Evolutionary conservation across 768 basidiomycete species (phyloP).

Genomic region (Tricholoma sp.): DNA sequence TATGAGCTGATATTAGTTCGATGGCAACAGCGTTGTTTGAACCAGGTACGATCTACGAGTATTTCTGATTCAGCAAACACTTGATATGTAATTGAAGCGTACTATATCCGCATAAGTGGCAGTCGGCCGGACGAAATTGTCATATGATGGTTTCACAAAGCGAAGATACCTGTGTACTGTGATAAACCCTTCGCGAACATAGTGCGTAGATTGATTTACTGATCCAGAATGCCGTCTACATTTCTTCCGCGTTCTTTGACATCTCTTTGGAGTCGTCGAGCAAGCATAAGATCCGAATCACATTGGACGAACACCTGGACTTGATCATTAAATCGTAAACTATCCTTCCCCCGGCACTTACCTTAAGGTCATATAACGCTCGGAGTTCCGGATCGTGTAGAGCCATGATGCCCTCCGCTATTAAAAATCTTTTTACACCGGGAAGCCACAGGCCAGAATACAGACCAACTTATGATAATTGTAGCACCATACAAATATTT

Average conservation of each 20-base stretch:
- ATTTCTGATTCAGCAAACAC: neutral
- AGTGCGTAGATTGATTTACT: constrained; percentile 40
- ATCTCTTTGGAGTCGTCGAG: constrained; percentile 85
- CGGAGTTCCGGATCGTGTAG: constrained; percentile 76
- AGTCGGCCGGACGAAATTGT: constrained; percentile 89
- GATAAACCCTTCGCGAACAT: neutral
- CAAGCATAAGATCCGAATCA: constrained; percentile 96
- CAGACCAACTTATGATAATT: constrained; percentile 70
- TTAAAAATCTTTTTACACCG: constrained; percentile 1
- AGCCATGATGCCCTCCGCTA: constrained; percentile 90
- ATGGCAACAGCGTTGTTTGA: constrained; percentile 86
- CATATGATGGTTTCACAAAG: constrained; percentile 92
- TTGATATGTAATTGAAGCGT: constrained; percentile 12
- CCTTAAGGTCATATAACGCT: constrained; percentile 89
- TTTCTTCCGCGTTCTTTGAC: constrained; percentile 81
- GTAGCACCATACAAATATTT: constrained; percentile 93
- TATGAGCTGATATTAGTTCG: constrained; percentile 88
- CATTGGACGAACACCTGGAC: constrained; percentile 82
- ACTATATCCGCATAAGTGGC: constrained; percentile 89
- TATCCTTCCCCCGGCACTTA: constrained; percentile 18
- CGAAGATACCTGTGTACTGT: constrained; percentile 66
- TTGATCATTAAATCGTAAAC: neutral
- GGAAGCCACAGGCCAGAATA: neutral
- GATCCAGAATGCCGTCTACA: constrained; percentile 84
- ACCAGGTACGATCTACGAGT: constrained; percentile 86